Percentiles rank a stretch among this genome's conserved stretches.
Evolutionary conservation across 2,329 filamentous ascomycete species (phyloP).

Genomic region (Botrytis elliptica): DNA sequence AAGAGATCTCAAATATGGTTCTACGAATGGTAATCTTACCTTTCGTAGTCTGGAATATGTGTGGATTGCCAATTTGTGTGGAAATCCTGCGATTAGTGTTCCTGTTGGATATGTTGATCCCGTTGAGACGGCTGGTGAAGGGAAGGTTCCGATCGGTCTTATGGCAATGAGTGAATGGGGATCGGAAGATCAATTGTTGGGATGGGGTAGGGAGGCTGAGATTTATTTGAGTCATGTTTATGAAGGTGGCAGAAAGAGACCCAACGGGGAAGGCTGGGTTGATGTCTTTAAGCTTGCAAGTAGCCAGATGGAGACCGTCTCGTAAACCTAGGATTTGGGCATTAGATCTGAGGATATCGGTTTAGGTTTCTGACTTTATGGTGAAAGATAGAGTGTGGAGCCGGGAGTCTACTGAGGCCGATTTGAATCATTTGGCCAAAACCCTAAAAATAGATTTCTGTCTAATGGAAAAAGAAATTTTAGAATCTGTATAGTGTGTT

Average conservation of each 20-base stretch:
- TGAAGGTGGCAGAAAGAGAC: conserved; percentile 49
- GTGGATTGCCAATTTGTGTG: conserved; percentile 79
- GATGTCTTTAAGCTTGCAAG: conserved; percentile 52
- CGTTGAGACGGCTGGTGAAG: conserved; percentile 43
- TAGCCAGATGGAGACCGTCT: conserved; percentile 22
- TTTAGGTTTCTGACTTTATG: neutral
- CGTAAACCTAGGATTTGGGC: conserved; percentile 39
- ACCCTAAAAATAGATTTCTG: too few species aligned
- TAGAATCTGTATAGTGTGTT: too few species aligned
- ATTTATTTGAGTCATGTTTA: conserved; percentile 51
- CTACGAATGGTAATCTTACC: conserved; percentile 69
- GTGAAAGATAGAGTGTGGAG: neutral
- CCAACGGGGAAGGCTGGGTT: conserved; percentile 51
- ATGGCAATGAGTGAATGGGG: conserved; percentile 68
- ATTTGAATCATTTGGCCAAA: too few species aligned
- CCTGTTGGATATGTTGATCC: conserved; percentile 67
- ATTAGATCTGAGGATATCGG: neutral
- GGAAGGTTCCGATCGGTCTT: conserved; percentile 58
- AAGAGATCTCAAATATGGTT: conserved; percentile 63
- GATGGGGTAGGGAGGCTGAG: conserved; percentile 58
- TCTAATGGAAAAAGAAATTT: too few species aligned
- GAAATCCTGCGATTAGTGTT: conserved; percentile 71
- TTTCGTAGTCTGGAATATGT: conserved; percentile 82
- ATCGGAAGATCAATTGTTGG: conserved; percentile 59
- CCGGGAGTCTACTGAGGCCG: too few species aligned